These are phyloP conservation scores for Firmiana major DNA, from an alignment of 345 rosid species.

Conservation along the genomic window DNA sequence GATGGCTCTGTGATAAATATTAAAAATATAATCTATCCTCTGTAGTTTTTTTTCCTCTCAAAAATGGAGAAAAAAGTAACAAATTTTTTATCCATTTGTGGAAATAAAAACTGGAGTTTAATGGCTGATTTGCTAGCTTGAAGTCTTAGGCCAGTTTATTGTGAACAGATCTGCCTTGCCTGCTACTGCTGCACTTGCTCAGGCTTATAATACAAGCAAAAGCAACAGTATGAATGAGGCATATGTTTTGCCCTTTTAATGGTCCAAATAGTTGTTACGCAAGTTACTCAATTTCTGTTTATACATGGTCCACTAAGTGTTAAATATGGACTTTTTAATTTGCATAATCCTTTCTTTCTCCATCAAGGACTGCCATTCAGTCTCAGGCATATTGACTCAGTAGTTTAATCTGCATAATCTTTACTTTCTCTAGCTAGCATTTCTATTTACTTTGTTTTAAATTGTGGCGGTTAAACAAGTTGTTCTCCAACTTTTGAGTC, in stretches of 20 bases:
- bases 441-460: not conserved
- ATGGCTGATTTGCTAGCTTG: not conserved
- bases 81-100: not conserved
- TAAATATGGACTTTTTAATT: not conserved
- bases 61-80: not conserved
- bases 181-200: not conserved
- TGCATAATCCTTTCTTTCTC: not conserved
- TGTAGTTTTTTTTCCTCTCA: not conserved
- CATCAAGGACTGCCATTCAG: not conserved
- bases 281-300: not conserved
- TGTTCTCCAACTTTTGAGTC: not conserved
- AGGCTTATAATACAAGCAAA: not conserved
- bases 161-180: not conserved
- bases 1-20: not conserved
- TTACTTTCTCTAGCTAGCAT: not conserved
- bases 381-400: too few species aligned
- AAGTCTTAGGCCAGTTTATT: not conserved
- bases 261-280: not conserved
- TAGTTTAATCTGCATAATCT: not conserved
- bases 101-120: not conserved
- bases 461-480: not conserved
- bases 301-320: not conserved
- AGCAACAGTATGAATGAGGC: not conserved
- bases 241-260: not conserved
- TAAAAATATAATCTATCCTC: not conserved